phyloP scores from a whole-genome alignment of 2,329 filamentous ascomycete species.

The Sporothrix mexicana region DNA sequence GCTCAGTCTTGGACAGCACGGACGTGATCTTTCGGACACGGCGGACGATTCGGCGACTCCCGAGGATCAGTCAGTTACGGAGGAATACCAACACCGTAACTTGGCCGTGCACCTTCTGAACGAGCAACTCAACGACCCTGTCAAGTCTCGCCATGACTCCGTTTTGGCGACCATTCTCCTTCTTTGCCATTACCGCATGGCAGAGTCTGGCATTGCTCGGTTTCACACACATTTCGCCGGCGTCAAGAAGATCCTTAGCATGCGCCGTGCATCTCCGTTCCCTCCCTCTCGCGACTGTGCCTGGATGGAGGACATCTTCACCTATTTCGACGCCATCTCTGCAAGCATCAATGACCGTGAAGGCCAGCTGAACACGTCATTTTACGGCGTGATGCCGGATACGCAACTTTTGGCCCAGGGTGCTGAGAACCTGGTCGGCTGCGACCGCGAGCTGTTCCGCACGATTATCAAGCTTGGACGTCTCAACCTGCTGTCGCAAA shows the following conservation, averaged over 20 bases:
- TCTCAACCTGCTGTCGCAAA: conserved; percentile 82
- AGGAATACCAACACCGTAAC: conserved; percentile 81
- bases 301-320: conserved; percentile 93
- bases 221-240: conserved; percentile 94
- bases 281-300: conserved; percentile 70
- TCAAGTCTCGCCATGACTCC: conserved; percentile 79
- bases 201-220: conserved; percentile 88
- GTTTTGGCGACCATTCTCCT: conserved; percentile 86
- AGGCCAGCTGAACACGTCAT: conserved; percentile 73
- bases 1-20: conserved; percentile 64
- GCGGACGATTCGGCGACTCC: conserved; percentile 31
- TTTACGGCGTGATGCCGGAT: conserved; percentile 62
- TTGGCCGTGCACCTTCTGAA: conserved; percentile 83
- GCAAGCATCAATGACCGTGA: conserved; percentile 92
- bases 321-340: conserved; percentile 92
- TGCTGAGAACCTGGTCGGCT: conserved; percentile 84
- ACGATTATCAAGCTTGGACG: conserved; percentile 82
- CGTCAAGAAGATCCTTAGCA: conserved; percentile 84
- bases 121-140: conserved; percentile 77
- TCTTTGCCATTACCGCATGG: conserved; percentile 90
- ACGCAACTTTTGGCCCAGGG: conserved; percentile 62
- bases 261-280: conserved; percentile 65
- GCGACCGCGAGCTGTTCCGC: conserved; percentile 85
- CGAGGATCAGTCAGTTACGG: conserved; percentile 69
- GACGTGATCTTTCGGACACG: conserved; percentile 57